A percentile compares a stretch with the other conserved stretches of the same genome.
phyloP scores from a whole-genome alignment of 1,284 basidiomycete species.

The Peniophora sp. region DNA sequence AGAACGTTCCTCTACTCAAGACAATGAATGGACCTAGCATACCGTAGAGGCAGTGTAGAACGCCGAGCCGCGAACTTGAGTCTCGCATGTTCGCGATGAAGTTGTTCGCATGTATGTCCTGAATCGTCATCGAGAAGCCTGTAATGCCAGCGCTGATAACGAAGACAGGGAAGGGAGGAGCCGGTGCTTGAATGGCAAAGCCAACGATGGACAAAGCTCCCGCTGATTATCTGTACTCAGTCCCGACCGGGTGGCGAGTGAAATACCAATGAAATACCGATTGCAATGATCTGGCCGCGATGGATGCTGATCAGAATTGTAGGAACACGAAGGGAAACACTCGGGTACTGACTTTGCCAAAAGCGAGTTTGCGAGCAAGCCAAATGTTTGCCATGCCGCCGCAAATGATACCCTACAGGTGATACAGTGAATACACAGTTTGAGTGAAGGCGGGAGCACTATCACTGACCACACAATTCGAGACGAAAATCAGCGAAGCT shows the following conservation, averaged over 20 bases:
- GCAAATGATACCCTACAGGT: conserved; percentile 32
- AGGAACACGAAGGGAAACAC: neutral
- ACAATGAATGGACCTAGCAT: neutral
- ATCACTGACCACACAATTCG: conserved; percentile 35
- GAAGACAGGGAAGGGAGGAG: conserved; percentile 56
- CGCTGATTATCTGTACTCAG: neutral
- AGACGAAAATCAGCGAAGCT: conserved; percentile 49
- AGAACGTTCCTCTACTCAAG: neutral
- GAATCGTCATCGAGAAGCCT: conserved; percentile 49
- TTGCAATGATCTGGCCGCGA: neutral
- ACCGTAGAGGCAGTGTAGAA: conserved; percentile 44
- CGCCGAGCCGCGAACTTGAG: conserved; percentile 45
- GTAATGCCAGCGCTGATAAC: conserved; percentile 47
- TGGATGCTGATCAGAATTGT: neutral
- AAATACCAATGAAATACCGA: neutral
- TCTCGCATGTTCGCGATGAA: conserved; percentile 40
- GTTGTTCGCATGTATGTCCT: conserved; percentile 50
- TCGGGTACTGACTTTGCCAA: conserved; percentile 35
- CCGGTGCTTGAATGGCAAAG: conserved; percentile 45
- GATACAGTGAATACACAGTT: neutral
- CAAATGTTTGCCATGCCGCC: conserved; percentile 41
- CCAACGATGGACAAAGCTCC: conserved; percentile 20
- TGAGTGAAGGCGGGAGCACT: neutral
- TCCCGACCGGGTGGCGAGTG: neutral
- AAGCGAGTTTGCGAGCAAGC: conserved; percentile 42